A percentile compares a stretch with the other conserved stretches of the same genome.
phyloP scores from a whole-genome alignment of 2,329 filamentous ascomycete species.

The Phyllosticta ampelicida region DNA sequence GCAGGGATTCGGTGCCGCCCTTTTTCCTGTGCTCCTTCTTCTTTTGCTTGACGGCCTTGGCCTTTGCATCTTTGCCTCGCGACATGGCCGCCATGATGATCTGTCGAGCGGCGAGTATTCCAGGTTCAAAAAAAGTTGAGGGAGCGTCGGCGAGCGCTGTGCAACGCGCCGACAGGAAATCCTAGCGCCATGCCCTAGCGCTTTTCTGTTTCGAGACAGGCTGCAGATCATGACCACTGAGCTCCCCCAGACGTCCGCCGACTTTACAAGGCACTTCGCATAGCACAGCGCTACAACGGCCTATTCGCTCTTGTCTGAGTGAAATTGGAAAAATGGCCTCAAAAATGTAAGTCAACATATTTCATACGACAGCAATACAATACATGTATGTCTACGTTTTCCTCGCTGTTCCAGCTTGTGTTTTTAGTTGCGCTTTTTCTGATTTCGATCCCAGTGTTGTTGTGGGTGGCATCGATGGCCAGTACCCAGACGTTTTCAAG shows the following conservation, averaged over 20 bases:
- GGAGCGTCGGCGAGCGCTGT: constrained; percentile 2
- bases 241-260: background rate
- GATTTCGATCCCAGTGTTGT: constrained; percentile 56
- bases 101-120: background rate
- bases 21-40: constrained; percentile 47
- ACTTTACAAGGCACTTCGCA: background rate
- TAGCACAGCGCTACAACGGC: background rate
- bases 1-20: constrained; percentile 60
- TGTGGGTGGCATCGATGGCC: constrained; percentile 71
- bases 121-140: constrained; percentile 9
- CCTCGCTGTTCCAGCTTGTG: too few relatives aligned
- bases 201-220: background rate
- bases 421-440: background rate
- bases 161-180: constrained; percentile 5
- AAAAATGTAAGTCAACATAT: constrained; percentile 41
- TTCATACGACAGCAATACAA: too few relatives aligned
- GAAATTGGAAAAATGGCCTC: constrained; percentile 41
- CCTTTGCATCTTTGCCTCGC: constrained; percentile 24
- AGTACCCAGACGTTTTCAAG: constrained; percentile 61
- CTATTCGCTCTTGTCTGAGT: background rate
- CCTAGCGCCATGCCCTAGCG: background rate
- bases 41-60: constrained; percentile 54
- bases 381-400: too few relatives aligned
- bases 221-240: background rate
- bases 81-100: constrained; percentile 34